Base-by-base conservation (phyloP, 164 flowering plant genomes). In the Annona cherimola region DNA sequence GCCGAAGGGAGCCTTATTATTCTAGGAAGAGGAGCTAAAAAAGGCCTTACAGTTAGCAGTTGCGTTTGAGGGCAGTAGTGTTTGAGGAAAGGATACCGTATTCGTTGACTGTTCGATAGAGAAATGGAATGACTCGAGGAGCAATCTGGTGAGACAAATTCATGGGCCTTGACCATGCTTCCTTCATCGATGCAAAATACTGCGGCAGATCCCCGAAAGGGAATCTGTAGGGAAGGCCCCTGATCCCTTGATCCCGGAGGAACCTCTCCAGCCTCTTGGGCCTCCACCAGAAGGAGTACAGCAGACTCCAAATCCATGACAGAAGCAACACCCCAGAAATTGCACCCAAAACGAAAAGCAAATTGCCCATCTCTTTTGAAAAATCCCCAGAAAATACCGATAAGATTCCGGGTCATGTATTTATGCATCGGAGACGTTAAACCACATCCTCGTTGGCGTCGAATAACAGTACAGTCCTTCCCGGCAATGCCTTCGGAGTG, bases 231-330 rank as follows among this genome's bases (percentile, higher is more conserved):
- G 84, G 44, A 69, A 74, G 82, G 7, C 86, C 86, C 3, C 6
- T 57, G 40, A 83, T 66, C 1, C 88, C 85, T 68, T 82, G 84
- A 42, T 75, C 61, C 55, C 72, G 79, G 12, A 85, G 65, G 2
- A 43, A 63, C 72, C 43, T 80, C 71, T 81, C 86, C 19, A 82
- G 63, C 69, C 43, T 79, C 78, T 6, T 80, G n/a, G 88, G 88
- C 57, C 75, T 82, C 80, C 82, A 74, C 85, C 85, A 82, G 4
- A 79, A 61, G 79, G 79, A 81, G 67, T 75, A 66, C 39, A 78
- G 40, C 35, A 71, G 65, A 45, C 66, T 76, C 72, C 75, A 69
- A 6, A 66, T 80, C 74, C 63, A 70, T 20, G 73, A 43, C 16
- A 70, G 5, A 11, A 70, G 5, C 63, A 69, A 42, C 42, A 63